phyloP scores from a whole-genome alignment of 371 early-diverging fungal genomes.

The Mortierella sp. region DNA sequence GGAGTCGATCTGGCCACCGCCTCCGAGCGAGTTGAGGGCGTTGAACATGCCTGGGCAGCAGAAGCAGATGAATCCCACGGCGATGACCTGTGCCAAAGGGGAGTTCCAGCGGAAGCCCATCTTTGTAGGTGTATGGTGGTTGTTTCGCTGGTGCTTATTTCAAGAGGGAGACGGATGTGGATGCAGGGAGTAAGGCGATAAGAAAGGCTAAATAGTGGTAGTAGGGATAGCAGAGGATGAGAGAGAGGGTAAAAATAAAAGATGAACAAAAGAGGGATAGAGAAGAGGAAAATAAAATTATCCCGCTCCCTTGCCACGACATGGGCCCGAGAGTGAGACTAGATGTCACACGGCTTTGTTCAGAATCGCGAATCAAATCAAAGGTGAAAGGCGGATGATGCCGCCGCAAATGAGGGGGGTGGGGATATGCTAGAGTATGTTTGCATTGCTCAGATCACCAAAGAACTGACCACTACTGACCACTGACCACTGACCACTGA shows the following conservation, averaged over 20 bases:
- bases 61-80: conserved; percentile 79
- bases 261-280: not conserved
- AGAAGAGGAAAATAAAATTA: not conserved
- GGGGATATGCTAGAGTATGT: no score
- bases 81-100: conserved; percentile 71
- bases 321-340: not conserved
- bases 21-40: conserved; percentile 75
- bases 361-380: no score
- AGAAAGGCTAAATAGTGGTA: not conserved
- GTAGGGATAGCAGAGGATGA: not conserved
- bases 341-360: conserved; percentile 4
- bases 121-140: not conserved
- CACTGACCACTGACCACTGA: no score
- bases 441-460: no score
- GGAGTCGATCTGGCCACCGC: conserved; percentile 73
- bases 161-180: not conserved
- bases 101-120: conserved; percentile 62
- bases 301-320: not conserved
- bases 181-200: not conserved
- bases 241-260: not conserved
- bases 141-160: not conserved
- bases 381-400: no score
- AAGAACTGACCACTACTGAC: no score
- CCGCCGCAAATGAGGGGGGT: not conserved
- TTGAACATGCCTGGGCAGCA: conserved; percentile 85